A percentile compares a stretch with the other conserved stretches of the same genome.
Evolutionary conservation across 129 eudicot genomes (phyloP).

Genomic region (Tanacetum coccineum): DNA sequence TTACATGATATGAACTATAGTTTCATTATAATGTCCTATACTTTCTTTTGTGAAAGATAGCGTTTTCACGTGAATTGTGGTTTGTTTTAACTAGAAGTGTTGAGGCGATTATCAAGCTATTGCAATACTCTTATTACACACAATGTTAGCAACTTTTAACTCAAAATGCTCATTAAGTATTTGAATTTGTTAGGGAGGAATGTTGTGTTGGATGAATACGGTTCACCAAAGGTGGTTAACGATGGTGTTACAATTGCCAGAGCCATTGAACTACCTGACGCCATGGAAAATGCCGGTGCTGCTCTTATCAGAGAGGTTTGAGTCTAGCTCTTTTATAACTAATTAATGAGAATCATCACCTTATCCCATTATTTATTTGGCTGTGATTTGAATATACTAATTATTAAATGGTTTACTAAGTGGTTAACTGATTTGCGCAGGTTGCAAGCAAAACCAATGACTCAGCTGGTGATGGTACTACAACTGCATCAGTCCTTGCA

Average conservation of each 20-base stretch:
- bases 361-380: neutral
- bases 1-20: too few species aligned
- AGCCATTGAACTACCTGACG: constrained; percentile 84
- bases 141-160: neutral
- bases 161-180: neutral
- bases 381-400: neutral
- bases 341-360: too few species aligned
- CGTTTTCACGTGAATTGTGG: neutral
- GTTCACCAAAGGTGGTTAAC: constrained; percentile 78
- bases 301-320: constrained; percentile 86
- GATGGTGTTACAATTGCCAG: constrained; percentile 93
- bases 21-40: too few species aligned
- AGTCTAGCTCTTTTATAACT: neutral
- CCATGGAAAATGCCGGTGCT: constrained; percentile 97
- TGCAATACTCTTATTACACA: neutral
- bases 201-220: constrained; percentile 89
- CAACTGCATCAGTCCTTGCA: constrained; percentile 77
- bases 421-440: constrained; percentile 28
- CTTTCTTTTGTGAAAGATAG: too few species aligned
- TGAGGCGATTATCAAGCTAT: neutral
- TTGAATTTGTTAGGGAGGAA: constrained; percentile 55
- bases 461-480: constrained; percentile 89
- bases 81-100: neutral
- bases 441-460: constrained; percentile 83
- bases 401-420: neutral